phyloP scores from a whole-genome alignment of 345 rosid genomes.

The Hypericum androsaemum region DNA sequence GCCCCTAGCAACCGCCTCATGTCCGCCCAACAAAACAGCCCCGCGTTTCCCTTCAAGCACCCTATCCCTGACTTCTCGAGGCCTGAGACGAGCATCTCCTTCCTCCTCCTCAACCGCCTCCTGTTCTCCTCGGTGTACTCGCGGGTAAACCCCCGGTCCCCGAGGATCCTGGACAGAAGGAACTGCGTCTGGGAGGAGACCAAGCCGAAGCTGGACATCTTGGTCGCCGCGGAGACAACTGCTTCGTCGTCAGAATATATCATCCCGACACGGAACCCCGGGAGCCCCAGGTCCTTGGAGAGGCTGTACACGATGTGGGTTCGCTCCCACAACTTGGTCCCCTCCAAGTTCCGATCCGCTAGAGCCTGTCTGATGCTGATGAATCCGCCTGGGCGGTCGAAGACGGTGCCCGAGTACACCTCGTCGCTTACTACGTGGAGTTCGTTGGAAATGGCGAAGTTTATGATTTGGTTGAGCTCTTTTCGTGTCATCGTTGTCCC shows the following conservation, averaged over 20 bases:
- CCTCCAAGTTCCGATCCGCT: constrained; percentile 5
- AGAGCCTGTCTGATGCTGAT: constrained; percentile 17
- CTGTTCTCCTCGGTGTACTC: constrained; percentile 12
- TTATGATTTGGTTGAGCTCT: constrained; percentile 16
- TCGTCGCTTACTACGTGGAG: constrained; percentile 25
- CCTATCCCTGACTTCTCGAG: constrained; percentile 15
- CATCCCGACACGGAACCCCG: constrained; percentile 25
- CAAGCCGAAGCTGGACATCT: constrained; percentile 26
- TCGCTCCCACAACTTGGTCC: constrained; percentile 9
- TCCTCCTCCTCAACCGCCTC: constrained; percentile 13
- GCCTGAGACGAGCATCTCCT: constrained; percentile 13
- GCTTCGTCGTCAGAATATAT: constrained; percentile 18
- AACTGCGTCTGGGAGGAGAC: constrained; percentile 26
- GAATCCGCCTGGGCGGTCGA: constrained; percentile 12
- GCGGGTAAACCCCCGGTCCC: constrained; percentile 9
- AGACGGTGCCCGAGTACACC: constrained; percentile 20
- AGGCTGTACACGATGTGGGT: constrained; percentile 22
- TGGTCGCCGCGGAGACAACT: constrained; percentile 19
- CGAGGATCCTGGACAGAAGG: constrained; percentile 11
- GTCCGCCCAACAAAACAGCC: constrained; percentile 27
- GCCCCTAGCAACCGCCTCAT: constrained; percentile 13
- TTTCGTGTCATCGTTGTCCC: constrained; percentile 15
- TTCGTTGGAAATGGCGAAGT: constrained; percentile 13
- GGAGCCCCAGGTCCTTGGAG: constrained; percentile 22
- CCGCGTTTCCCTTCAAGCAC: constrained; percentile 19